phyloP scores from a whole-genome alignment of 257 asterid genomes.

The Marsdenia floribunda region DNA sequence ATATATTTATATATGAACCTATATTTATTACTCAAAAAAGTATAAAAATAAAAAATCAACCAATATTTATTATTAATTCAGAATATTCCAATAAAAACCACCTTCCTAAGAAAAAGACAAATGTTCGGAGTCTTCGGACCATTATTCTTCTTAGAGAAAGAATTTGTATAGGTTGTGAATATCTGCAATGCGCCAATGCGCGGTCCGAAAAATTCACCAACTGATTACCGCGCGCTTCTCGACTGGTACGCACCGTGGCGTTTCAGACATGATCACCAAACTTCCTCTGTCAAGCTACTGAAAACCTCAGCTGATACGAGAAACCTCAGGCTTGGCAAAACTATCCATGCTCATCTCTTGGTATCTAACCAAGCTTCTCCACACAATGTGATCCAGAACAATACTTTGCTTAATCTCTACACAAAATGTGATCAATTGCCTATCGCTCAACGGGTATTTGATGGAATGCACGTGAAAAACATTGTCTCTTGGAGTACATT shows the following conservation, averaged over 20 bases:
- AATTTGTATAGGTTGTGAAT: no score
- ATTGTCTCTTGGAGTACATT: conserved; percentile 68
- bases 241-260: conserved; percentile 17
- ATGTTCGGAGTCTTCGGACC: no score
- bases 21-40: no score
- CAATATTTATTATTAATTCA: no score
- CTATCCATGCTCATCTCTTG: conserved; percentile 64
- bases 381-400: conserved; percentile 46
- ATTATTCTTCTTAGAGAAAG: no score
- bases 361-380: conserved; percentile 39
- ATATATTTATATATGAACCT: no score
- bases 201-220: neutral
- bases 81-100: no score
- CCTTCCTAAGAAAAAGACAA: no score
- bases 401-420: conserved; percentile 55
- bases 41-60: no score
- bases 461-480: conserved; percentile 59
- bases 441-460: conserved; percentile 59
- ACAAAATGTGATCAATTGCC: conserved; percentile 51
- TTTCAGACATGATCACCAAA: conserved; percentile 9
- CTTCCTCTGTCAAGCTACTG: conserved; percentile 32
- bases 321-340: conserved; percentile 51
- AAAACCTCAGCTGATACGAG: conserved; percentile 45
- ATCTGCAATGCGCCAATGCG: conserved; percentile 3
- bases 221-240: neutral